Base-by-base conservation (phyloP, 78 protist species). In the Chrysochromulina tobinii region DNA sequence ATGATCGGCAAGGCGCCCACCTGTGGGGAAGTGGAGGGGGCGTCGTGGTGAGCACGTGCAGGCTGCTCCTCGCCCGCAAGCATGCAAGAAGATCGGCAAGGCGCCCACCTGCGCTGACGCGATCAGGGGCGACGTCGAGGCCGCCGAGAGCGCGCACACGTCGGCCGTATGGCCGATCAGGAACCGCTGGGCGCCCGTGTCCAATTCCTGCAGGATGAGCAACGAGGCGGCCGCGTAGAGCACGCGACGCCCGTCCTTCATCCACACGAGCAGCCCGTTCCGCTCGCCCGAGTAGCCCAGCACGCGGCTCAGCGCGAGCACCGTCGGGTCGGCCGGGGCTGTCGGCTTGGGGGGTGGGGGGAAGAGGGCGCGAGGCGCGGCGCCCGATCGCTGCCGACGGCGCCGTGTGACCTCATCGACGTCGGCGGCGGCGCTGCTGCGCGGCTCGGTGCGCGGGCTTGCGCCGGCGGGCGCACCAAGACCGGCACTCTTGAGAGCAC, bases 101-200 rank as follows among this genome's bases (percentile, higher is more conserved):
- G 21, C 6, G 51, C 88, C 88, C 55, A 25, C 66, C 69, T 83
- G 72, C 25, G 57, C 88, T 27, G 72, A n/a, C 1, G 88, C 88
- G 38, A 59, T 15, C 55, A 59, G 88, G 3, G 50, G 11, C 12
- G 25, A 0, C 8, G 11, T 55, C 20, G 51, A 20, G 51, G 61
- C 4, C 27, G 51, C 21, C 12, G 55, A 2, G n/a, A 83, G 14
- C 38, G 72, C 58, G 88, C 88, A 83, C 15, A 83, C 23, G 57
- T 9, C 53, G 5, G 88, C 68, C 3, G 88, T 27, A 55, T 83
- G 88, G 25, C 88, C 88, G n/a, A 58, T 1, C 6, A 83, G 25
- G 57, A 3, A n/a, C 8, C 72, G 69, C 69, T 83, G 88, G 14
- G 11, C 88, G 18, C 38, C 25, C n/a, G 55, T 27, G 25, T 79